Base-by-base conservation (phyloP, 768 basidiomycete genomes). In the Suillus subluteus region DNA sequence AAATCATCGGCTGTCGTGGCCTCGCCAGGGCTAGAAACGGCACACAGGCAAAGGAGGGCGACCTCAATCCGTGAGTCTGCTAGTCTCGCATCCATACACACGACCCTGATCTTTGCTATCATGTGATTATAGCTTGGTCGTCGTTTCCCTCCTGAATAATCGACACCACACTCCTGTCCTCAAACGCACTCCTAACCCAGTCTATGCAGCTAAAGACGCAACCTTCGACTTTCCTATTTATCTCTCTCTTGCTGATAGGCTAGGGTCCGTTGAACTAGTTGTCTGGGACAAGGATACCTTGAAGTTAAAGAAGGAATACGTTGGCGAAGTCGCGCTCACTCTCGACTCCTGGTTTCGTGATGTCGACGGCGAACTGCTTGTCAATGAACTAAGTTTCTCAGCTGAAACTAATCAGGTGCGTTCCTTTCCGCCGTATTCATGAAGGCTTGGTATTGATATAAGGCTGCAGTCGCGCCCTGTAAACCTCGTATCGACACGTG, bases 251-350 rank as follows among this genome's bases (percentile, higher is more conserved):
- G 89, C 90, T 0, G 91, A 91, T 70, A 82, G 82, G 55, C 83
- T 93, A 6, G 91, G 91, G 41, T 87, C 85, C 2, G 71, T 98
- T 52, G 96, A 98, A 77, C 81, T 95, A 41, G 89, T 98, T 15
- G 84, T 96, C 0, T 99, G 97, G 96, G 96, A 96, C 78, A 95
- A 91, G 80, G 96, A 98, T 77, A 81, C 93, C 70, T 76, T 95
- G 72, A 61, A 61, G 18, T 66, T 80, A 65, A 86, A 84, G 72
- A 98, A 96, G 80, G 97, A 98, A 55, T 99, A 98, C 75, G 84
- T 99, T 18, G 98, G 98, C 18, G 97, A 99, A 77, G 85, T 87
- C 6, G 86, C 90, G 0, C 69, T 98, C 8, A 86, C 88, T 0
- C 74, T 97, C n/a, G 89, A 89, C 23, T 88, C 92, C 41, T 97